Evolutionary conservation across 192 early-diverging fungal species (phyloP).

Genomic region (Coemansia sp.): DNA sequence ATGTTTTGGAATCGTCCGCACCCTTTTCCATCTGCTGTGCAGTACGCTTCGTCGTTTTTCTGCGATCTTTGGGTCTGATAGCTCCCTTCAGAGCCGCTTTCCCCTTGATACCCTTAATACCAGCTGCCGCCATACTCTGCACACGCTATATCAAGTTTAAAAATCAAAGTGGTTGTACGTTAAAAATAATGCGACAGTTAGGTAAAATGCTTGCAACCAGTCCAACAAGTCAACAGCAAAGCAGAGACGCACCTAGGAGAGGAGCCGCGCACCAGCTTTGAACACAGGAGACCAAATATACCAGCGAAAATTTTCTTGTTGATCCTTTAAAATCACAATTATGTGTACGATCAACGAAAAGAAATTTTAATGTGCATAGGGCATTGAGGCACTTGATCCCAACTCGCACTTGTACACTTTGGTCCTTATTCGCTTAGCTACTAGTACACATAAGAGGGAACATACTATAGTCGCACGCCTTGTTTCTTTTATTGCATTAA

Average conservation of each 20-base stretch:
- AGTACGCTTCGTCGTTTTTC: constrained; percentile 11
- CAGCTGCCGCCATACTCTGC: constrained; percentile 9
- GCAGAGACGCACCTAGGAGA: neutral
- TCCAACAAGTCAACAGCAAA: neutral
- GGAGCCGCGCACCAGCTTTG: neutral
- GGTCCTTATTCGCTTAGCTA: neutral
- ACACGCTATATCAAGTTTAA: neutral
- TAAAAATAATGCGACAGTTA: neutral
- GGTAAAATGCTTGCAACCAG: neutral
- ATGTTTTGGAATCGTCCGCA: neutral
- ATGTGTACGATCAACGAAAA: neutral
- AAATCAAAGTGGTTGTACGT: neutral
- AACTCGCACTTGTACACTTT: neutral
- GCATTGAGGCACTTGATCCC: neutral
- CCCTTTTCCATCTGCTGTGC: neutral
- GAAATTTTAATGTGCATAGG: neutral
- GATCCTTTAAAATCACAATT: neutral
- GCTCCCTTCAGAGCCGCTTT: constrained; percentile 7
- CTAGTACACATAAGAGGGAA: neutral
- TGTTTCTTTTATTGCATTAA: neutral
- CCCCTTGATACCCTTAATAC: constrained; percentile 13
- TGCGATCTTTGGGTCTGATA: constrained; percentile 1
- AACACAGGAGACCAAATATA: neutral
- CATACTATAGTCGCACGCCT: neutral
- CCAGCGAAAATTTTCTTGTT: constrained; percentile 16